phyloP scores from a whole-genome alignment of 768 basidiomycete species.

The Kwoniella dendrophila region DNA sequence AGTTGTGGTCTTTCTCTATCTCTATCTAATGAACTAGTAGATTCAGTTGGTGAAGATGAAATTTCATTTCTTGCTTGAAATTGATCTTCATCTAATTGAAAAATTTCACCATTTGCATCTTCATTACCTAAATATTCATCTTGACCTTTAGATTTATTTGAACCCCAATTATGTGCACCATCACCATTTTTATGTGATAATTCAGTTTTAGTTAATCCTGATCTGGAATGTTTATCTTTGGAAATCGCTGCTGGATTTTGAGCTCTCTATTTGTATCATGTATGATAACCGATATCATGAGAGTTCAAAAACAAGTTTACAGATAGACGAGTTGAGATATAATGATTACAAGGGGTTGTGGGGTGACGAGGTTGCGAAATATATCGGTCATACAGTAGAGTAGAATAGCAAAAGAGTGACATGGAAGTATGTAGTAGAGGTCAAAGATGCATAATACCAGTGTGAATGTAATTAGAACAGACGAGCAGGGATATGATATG shows the following conservation, averaged over 20 bases:
- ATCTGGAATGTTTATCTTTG: conserved; percentile 49
- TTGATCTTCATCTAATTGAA: conserved; percentile 10
- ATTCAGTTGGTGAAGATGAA: conserved; percentile 23
- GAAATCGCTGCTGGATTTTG: conserved; percentile 46
- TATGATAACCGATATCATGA: no score
- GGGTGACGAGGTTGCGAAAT: no score
- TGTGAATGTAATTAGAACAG: no score
- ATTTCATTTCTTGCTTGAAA: conserved; percentile 3
- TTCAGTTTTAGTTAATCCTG: conserved; percentile 66
- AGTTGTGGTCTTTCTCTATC: conserved; percentile 19
- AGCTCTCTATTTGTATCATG: conserved; percentile 40
- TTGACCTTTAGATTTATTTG: conserved; percentile 65
- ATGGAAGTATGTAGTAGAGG: no score
- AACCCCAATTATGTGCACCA: conserved; percentile 85
- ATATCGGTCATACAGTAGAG: no score
- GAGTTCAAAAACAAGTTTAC: no score
- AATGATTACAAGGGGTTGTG: no score
- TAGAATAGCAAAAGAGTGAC: no score
- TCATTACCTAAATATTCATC: conserved; percentile 59
- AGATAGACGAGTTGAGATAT: no score
- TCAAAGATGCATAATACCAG: no score
- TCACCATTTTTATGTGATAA: conserved; percentile 67
- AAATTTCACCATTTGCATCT: conserved; percentile 19
- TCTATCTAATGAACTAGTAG: conserved; percentile 37
- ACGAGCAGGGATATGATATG: not conserved